Percentiles rank a stretch among this genome's conserved stretches.
Evolutionary conservation across 1,284 basidiomycete species (phyloP).

Genomic region (Ustilago lituana): DNA sequence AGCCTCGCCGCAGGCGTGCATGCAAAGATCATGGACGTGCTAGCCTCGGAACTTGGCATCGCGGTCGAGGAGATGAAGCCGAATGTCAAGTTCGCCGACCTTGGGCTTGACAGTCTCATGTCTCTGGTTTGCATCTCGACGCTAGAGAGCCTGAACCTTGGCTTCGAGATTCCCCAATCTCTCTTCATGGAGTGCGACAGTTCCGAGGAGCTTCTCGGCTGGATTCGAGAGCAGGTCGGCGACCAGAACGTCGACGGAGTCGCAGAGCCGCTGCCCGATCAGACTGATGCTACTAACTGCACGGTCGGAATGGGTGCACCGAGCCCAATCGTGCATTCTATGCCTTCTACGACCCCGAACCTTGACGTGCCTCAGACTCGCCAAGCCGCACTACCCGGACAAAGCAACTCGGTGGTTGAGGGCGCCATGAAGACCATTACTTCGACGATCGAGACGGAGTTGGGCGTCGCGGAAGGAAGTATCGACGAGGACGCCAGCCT

Average conservation of each 20-base stretch:
- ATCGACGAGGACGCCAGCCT: constrained; percentile 30
- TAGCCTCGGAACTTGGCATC: constrained; percentile 42
- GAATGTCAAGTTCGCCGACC: constrained; percentile 34
- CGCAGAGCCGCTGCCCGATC: not conserved
- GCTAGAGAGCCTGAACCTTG: constrained; percentile 31
- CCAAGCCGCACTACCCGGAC: not conserved
- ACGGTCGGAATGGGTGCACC: too few relatives aligned
- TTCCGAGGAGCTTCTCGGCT: constrained; percentile 33
- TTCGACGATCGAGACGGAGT: constrained; percentile 38
- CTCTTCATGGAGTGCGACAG: constrained; percentile 47
- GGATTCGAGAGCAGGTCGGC: constrained; percentile 24
- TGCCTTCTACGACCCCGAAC: not conserved
- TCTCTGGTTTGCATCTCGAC: constrained; percentile 47
- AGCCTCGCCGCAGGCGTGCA: constrained; percentile 9
- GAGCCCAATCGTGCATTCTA: not conserved
- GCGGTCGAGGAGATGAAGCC: constrained; percentile 33
- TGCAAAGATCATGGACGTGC: constrained; percentile 20
- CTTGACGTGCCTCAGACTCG: not conserved
- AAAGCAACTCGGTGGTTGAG: constrained; percentile 9
- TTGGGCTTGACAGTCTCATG: constrained; percentile 52
- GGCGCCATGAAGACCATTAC: constrained; percentile 18
- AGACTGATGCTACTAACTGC: not conserved
- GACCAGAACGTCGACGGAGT: constrained; percentile 3
- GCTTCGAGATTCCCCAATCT: constrained; percentile 37
- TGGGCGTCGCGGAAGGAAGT: constrained; percentile 33